Base-by-base conservation (phyloP, 306 rosid species). In the Prunus fruticosa region DNA sequence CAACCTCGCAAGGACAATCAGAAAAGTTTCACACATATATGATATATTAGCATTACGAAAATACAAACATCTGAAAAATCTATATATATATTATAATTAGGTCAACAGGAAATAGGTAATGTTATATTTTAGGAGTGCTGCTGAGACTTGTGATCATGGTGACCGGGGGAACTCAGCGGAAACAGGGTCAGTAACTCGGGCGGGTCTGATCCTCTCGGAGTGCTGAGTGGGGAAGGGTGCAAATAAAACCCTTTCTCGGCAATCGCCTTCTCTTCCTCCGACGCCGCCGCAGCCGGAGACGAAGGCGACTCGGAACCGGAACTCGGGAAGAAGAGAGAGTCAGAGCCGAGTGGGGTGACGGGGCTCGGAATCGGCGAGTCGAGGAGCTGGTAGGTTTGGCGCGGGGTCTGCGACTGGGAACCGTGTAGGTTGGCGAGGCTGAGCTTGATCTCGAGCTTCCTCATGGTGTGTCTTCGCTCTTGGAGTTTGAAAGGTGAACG, bases 401-500 rank as follows among this genome's bases (percentile, higher is more conserved):
- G 43, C 9, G 43, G 43, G 43, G 43, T 38, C 43, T 6, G 43
- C 43, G 43, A 38, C 63, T 81, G 79, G 22, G 74, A 74, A 60
- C 78, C 72, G n/a, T 54, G 77, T 30, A 79, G 78, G 28, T 70
- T 53, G 73, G 82, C 79, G 78, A 77, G 76, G 61, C 81, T 80
- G 67, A 82, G 80, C 50, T 86, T 74, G 84, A 86, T 80, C 78
- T 80, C 84, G 2, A 86, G 89, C 64, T 82, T 86, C 43, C 82
- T 78, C 78, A 86, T 70, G 61, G 86, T 56, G 69, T 73, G 80
- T 14, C 89, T 70, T 23, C 89, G 89, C 73, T 85, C 86, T n/a
- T 82, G 89, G 66, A 85, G 86, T 82, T 85, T 85, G 82, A 82
- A 82, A 4, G 84, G 84, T 10, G 86, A 76, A 43, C 89, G 86